These are phyloP conservation scores for Aspergillus sp. DNA, from an alignment of 2,329 filamentous ascomycete genomes.

Conservation along the genomic window DNA sequence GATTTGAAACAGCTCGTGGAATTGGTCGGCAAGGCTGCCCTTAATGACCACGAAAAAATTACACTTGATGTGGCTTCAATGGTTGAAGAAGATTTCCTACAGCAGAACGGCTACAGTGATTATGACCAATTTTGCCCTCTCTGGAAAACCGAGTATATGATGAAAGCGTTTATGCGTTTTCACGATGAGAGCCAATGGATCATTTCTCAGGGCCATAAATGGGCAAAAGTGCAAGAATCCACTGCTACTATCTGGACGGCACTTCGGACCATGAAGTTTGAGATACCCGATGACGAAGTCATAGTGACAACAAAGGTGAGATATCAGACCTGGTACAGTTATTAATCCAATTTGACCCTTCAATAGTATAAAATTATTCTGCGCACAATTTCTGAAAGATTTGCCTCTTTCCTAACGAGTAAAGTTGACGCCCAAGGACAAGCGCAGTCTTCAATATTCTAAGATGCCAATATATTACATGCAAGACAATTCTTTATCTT, in stretches of 20 bases:
- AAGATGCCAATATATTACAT: too few relatives aligned
- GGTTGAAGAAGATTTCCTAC: conserved; percentile 97
- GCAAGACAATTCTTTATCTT: too few relatives aligned
- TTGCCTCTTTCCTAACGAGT: too few relatives aligned
- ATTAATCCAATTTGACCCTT: too few relatives aligned
- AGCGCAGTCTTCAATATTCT: too few relatives aligned
- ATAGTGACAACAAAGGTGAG: conserved; percentile 78
- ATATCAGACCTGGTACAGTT: too few relatives aligned
- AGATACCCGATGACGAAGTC: conserved; percentile 83
- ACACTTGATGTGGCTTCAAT: conserved; percentile 87
- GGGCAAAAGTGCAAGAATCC: conserved; percentile 88
- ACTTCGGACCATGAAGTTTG: conserved; percentile 93
- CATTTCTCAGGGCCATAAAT: conserved; percentile 83
- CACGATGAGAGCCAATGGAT: conserved; percentile 98
- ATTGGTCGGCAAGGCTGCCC: conserved; percentile 92
- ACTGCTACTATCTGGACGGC: conserved; percentile 82
- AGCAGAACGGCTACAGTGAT: conserved; percentile 98
- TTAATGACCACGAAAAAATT: conserved; percentile 97
- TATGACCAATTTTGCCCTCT: conserved; percentile 99
- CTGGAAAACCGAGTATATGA: conserved; percentile 99
- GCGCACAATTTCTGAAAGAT: too few relatives aligned
- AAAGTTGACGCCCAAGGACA: too few relatives aligned
- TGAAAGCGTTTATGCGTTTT: conserved; percentile 98
- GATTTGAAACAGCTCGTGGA: conserved; percentile 98
- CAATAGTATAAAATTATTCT: too few relatives aligned